Conservation (phyloP, 1,284 basidiomycete species). For the Austroboletus novae-zelandiae region DNA sequence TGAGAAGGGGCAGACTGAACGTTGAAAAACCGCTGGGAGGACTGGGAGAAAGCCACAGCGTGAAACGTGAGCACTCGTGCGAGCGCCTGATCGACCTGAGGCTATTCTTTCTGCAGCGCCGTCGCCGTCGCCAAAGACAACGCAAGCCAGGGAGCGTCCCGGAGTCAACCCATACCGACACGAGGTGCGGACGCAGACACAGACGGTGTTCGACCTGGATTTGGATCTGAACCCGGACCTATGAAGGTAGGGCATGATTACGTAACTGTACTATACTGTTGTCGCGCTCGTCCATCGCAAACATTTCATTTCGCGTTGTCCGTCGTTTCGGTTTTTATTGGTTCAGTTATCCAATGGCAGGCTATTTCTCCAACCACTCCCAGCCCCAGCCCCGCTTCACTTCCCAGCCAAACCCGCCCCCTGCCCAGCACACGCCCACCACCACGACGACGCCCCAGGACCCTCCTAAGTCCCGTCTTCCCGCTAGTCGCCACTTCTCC, state of each 20-base stretch:
- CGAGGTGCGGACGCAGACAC: slow-evolving; percentile 57
- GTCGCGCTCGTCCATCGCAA: slow-evolving; percentile 11
- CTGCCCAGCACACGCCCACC: slow-evolving; percentile 43
- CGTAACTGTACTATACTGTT: slow-evolving; percentile 16
- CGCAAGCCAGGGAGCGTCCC: slow-evolving; percentile 44
- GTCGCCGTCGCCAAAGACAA: slow-evolving; percentile 54
- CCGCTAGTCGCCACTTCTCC: slow-evolving; percentile 72
- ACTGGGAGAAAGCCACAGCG: slow-evolving; percentile 77
- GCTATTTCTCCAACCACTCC: slow-evolving; percentile 80
- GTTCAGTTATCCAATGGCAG: slow-evolving; percentile 39
- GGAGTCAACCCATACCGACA: slow-evolving; percentile 68
- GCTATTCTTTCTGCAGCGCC: slow-evolving; percentile 29
- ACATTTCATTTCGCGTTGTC: not conserved
- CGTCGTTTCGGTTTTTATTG: slow-evolving; percentile 19
- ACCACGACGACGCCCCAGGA: slow-evolving; percentile 21
- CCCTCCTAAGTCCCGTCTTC: slow-evolving; percentile 42
- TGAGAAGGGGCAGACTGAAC: slow-evolving; percentile 75
- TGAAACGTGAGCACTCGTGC: slow-evolving; percentile 52
- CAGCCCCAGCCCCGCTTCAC: slow-evolving; percentile 69
- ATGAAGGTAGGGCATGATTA: slow-evolving; percentile 18
- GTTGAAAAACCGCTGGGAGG: slow-evolving; percentile 72
- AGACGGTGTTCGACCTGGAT: slow-evolving; percentile 68
- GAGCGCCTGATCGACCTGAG: slow-evolving; percentile 5
- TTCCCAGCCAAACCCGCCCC: slow-evolving; percentile 49
- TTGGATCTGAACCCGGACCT: slow-evolving; percentile 78